Base-by-base conservation (phyloP, 306 rosid species). In the Pyrus communis region DNA sequence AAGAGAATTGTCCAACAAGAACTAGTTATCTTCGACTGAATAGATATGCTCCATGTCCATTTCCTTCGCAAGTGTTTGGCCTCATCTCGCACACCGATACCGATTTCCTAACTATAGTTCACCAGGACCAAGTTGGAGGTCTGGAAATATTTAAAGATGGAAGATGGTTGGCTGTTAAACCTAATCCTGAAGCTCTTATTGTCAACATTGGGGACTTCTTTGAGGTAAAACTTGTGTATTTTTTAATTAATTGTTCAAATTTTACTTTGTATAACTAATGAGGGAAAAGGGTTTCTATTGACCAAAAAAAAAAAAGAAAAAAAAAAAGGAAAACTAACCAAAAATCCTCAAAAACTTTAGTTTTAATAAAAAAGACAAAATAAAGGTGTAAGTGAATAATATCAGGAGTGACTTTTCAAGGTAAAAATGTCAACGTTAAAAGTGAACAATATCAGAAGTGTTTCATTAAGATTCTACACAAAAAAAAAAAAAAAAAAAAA, bases 171-270 rank as follows among this genome's bases (percentile, higher is more conserved):
- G 54, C 66, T 22, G 82, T 82, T n/a, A 72, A 72, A 60, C 82
- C 82, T 73, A 77, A 77, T 61, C 79, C 85, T 4, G 27, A 51
- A 10, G 82, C 85, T 42, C 73, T 82, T 9, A 62, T 89, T 31
- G 83, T 91, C 80, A 91, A 91, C 79, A 57, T 93, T 71, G 98
- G 98, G 8, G 96, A 89, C 83, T 78, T 93, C 21, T 86, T 90
- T 80, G 94, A 89, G 97, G 97, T 90, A 84, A 49, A 15, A 49
- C 17, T 49, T 19, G 2, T 49, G 15, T 49, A 18, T 67, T 17
- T 28, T 75, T 23, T 0, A 15, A n/a, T 17, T 10, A 9, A 13
- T 17, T 61, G 38, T 15, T 49, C 54, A 40, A 74, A 11, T 49
- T 18, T 10, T 52, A 30, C 7, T 63, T 69, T 14, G 40, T 25